phyloP scores from a whole-genome alignment of 2,329 filamentous ascomycete genomes.

The Fusarium anthophilum region DNA sequence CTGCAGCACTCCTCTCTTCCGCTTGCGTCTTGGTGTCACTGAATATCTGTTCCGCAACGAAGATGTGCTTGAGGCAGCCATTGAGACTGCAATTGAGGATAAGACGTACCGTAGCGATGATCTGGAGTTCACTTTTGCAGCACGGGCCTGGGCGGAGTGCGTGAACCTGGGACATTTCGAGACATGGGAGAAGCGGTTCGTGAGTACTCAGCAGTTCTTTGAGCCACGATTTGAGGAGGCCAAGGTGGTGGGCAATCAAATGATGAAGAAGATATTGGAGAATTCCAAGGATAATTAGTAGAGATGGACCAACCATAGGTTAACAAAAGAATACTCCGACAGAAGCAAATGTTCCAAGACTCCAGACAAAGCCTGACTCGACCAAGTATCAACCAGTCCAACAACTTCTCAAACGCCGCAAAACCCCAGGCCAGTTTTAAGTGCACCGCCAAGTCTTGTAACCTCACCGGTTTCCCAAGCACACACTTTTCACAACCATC shows the following conservation, averaged over 20 bases:
- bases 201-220: constrained; percentile 91
- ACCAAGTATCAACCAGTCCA: neutral
- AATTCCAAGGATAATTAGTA: constrained; percentile 64
- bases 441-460: neutral
- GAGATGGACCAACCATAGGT: neutral
- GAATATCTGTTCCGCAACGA: constrained; percentile 93
- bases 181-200: constrained; percentile 90
- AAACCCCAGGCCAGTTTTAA: neutral
- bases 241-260: constrained; percentile 88
- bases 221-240: constrained; percentile 89
- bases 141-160: constrained; percentile 93
- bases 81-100: constrained; percentile 88
- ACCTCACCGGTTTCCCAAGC: neutral
- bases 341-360: constrained; percentile 6
- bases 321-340: neutral
- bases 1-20: constrained; percentile 96
- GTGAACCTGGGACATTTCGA: constrained; percentile 93
- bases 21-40: constrained; percentile 95
- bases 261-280: constrained; percentile 95
- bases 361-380: constrained; percentile 2
- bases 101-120: constrained; percentile 94
- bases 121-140: constrained; percentile 97
- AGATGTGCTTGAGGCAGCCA: constrained; percentile 81
- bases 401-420: neutral
- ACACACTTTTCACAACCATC: neutral